phyloP scores from a whole-genome alignment of 805 yeast species.

The Metschnikowia kofuensis region DNA sequence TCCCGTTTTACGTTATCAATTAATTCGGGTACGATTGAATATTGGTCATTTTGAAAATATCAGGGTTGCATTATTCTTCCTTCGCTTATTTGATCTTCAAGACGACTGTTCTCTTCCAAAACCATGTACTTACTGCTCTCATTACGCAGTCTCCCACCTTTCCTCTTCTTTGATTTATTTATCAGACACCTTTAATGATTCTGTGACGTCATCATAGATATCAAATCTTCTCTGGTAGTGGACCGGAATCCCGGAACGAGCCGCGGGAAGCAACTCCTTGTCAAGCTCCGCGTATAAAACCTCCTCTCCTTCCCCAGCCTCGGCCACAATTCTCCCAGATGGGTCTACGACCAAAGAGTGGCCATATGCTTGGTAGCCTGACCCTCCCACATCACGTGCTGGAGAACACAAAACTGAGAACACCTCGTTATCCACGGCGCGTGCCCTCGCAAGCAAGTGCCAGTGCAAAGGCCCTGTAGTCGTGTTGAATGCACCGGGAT shows the following conservation, averaged over 20 bases:
- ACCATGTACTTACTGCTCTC: background rate
- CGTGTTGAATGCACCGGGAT: constrained; percentile 83
- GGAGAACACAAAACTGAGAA: constrained; percentile 84
- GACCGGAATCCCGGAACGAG: constrained; percentile 68
- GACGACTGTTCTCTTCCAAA: too few relatives aligned
- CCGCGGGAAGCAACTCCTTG: constrained; percentile 52
- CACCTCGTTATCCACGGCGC: constrained; percentile 61
- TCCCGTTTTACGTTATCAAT: too few relatives aligned
- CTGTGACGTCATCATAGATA: constrained; percentile 44
- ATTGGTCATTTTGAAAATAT: too few relatives aligned
- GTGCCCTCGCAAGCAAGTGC: constrained; percentile 68
- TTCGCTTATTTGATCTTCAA: too few relatives aligned
- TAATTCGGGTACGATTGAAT: too few relatives aligned
- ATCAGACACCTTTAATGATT: constrained; percentile 13
- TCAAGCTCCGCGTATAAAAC: constrained; percentile 73
- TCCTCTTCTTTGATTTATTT: constrained; percentile 2
- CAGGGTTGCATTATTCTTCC: too few relatives aligned
- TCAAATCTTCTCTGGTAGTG: constrained; percentile 70
- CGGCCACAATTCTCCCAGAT: constrained; percentile 56
- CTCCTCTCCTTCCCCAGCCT: constrained; percentile 78
- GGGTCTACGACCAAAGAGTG: constrained; percentile 66
- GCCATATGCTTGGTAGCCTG: constrained; percentile 62
- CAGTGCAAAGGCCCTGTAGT: constrained; percentile 84
- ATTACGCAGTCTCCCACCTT: background rate
- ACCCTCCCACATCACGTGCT: constrained; percentile 64